phyloP scores from a whole-genome alignment of 768 basidiomycete genomes.

The Gloeostereum incarnatum region DNA sequence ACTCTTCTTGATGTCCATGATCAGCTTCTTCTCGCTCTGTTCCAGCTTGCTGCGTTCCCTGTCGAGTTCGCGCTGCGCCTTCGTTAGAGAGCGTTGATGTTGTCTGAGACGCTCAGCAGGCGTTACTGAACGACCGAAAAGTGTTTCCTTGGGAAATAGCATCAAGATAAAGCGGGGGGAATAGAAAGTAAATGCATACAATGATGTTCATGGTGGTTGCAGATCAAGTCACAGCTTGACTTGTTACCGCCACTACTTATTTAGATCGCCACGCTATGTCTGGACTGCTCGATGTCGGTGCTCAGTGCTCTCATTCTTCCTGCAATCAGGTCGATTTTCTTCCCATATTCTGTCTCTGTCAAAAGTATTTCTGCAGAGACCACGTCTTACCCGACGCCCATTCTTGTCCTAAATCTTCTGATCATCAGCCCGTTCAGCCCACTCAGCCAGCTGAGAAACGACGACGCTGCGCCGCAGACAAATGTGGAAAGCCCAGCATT shows the following conservation, averaged over 20 bases:
- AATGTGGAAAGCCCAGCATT: slow-evolving; percentile 50
- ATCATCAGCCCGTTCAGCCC: not conserved
- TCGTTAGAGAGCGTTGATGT: slow-evolving; percentile 91
- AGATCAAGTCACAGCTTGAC: not conserved
- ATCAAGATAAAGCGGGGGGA: slow-evolving; percentile 7
- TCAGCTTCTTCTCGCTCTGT: slow-evolving; percentile 93
- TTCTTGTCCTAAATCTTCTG: slow-evolving; percentile 27
- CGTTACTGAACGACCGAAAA: slow-evolving; percentile 90
- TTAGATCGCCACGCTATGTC: slow-evolving; percentile 3
- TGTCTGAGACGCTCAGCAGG: slow-evolving; percentile 95
- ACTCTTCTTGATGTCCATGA: slow-evolving; percentile 92
- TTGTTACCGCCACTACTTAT: not conserved
- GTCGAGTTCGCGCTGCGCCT: slow-evolving; percentile 97
- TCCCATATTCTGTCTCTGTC: slow-evolving; percentile 64
- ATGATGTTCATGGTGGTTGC: slow-evolving; percentile 65
- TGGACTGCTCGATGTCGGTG: slow-evolving; percentile 46
- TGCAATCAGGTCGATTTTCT: slow-evolving; percentile 69
- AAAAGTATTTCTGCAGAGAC: slow-evolving; percentile 47
- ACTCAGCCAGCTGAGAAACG: slow-evolving; percentile 18
- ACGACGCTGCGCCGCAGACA: slow-evolving; percentile 37
- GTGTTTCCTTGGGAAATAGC: slow-evolving; percentile 59
- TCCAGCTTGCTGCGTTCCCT: slow-evolving; percentile 92
- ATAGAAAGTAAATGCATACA: slow-evolving; percentile 26
- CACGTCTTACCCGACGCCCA: slow-evolving; percentile 59
- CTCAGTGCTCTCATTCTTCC: slow-evolving; percentile 48